phyloP scores from a whole-genome alignment of 768 basidiomycete genomes.

The Vararia minispora region DNA sequence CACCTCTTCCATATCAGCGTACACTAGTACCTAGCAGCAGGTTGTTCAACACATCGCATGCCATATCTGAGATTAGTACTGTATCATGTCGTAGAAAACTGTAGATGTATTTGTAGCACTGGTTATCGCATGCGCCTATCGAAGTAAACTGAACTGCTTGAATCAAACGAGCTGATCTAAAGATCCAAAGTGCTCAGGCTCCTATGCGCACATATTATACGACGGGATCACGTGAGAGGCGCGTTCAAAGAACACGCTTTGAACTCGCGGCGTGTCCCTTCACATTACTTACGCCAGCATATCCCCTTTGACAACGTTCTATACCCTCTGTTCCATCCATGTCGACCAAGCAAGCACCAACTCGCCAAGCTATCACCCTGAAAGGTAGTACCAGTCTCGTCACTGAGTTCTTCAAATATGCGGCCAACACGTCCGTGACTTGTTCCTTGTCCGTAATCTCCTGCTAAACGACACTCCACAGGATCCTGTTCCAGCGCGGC shows the following conservation, averaged over 20 bases:
- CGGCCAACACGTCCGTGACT: slow-evolving; percentile 81
- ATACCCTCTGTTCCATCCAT: slow-evolving; percentile 18
- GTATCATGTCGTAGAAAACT: too few relatives aligned
- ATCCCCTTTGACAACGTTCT: slow-evolving; percentile 4
- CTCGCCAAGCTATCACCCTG: slow-evolving; percentile 78
- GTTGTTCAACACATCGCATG: too few relatives aligned
- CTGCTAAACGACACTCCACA: too few relatives aligned
- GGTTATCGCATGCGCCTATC: too few relatives aligned
- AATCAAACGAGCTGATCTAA: neutral
- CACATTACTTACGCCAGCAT: neutral
- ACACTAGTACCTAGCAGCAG: too few relatives aligned
- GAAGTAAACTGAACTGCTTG: too few relatives aligned
- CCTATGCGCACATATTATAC: neutral
- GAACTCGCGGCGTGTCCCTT: neutral
- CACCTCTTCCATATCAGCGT: too few relatives aligned
- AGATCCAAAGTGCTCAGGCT: too few relatives aligned
- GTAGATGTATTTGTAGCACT: too few relatives aligned
- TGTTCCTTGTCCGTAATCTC: slow-evolving; percentile 8
- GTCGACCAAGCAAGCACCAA: slow-evolving; percentile 35
- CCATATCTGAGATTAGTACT: too few relatives aligned
- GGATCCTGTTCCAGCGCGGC: slow-evolving; percentile 92
- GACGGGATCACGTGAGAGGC: neutral
- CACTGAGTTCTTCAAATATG: slow-evolving; percentile 98
- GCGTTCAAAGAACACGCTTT: neutral
- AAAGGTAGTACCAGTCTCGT: slow-evolving; percentile 91